Percentiles rank a stretch among this genome's conserved stretches.
phyloP scores from a whole-genome alignment of 345 rosid species.

The Linum usitatissimum region DNA sequence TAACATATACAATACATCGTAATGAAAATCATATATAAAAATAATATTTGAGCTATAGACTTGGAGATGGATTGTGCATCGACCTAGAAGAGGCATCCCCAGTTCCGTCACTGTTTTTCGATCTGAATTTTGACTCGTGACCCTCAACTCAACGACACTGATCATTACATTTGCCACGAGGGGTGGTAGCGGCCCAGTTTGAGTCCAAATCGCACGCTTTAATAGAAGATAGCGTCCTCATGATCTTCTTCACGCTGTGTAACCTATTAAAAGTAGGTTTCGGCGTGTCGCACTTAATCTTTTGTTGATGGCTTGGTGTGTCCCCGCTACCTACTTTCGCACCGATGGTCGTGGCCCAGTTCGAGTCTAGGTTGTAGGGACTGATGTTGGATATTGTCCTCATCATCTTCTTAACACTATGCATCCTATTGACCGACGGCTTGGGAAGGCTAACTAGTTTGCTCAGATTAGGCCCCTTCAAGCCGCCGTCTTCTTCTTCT shows the following conservation, averaged over 20 bases:
- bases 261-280: not conserved
- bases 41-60: not conserved
- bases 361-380: conserved; percentile 20
- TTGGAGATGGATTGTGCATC: too few relatives aligned
- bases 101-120: too few relatives aligned
- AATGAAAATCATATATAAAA: too few relatives aligned
- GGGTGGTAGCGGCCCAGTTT: not conserved
- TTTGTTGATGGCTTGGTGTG: not conserved
- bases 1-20: too few relatives aligned
- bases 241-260: not conserved
- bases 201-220: not conserved
- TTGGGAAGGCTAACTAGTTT: conserved; percentile 22
- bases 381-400: conserved; percentile 19
- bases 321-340: not conserved
- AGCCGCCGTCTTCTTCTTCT: conserved; percentile 24
- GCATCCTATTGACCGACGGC: conserved; percentile 15
- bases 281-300: not conserved
- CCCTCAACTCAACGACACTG: not conserved
- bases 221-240: not conserved
- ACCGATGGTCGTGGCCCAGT: not conserved
- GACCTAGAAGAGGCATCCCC: too few relatives aligned
- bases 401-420: conserved; percentile 21
- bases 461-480: conserved; percentile 12
- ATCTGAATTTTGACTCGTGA: too few relatives aligned
- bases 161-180: not conserved